A percentile compares a stretch with the other conserved stretches of the same genome.
phyloP scores from a whole-genome alignment of 2,329 filamentous ascomycete species.

The Aspergillus fijiensis region DNA sequence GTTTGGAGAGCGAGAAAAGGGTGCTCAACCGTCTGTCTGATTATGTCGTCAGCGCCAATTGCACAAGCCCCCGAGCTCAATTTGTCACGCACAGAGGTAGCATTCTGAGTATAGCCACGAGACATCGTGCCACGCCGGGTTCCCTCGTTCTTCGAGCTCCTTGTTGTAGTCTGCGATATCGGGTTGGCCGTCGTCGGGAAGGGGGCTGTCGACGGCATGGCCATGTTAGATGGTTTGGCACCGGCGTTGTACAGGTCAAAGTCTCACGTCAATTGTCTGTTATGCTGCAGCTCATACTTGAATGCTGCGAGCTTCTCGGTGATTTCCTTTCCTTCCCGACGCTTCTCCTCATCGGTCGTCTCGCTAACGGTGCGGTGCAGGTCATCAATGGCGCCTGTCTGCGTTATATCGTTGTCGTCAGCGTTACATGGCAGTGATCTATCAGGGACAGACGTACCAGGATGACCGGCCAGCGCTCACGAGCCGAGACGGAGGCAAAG shows the following conservation, averaged over 20 bases:
- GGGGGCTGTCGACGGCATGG: conserved; percentile 54
- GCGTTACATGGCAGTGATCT: neutral
- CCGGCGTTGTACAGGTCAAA: neutral
- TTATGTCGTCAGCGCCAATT: conserved; percentile 22
- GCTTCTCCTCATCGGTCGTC: conserved; percentile 58
- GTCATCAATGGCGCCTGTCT: conserved; percentile 94
- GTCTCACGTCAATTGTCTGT: conserved; percentile 71
- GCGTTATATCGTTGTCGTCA: conserved; percentile 5
- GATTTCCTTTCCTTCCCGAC: conserved; percentile 81
- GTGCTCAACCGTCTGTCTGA: conserved; percentile 71
- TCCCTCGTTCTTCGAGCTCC: conserved; percentile 72
- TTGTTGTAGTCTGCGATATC: conserved; percentile 83
- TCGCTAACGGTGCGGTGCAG: conserved; percentile 64
- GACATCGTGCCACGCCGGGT: conserved; percentile 76
- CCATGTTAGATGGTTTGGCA: neutral
- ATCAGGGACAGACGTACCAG: conserved; percentile 58
- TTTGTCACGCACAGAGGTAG: conserved; percentile 65
- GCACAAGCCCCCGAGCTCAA: neutral
- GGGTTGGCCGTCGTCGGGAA: conserved; percentile 71
- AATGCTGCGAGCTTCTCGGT: conserved; percentile 74
- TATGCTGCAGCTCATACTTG: conserved; percentile 94
- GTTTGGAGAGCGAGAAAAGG: conserved; percentile 70
- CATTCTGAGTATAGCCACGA: conserved; percentile 93
- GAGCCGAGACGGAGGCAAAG: conserved; percentile 81
- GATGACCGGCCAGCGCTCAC: conserved; percentile 90